A percentile compares a stretch with the other conserved stretches of the same genome.
These are phyloP conservation scores for Mitragyna speciosa DNA, from an alignment of 257 asterid genomes.

Conservation along the genomic window DNA sequence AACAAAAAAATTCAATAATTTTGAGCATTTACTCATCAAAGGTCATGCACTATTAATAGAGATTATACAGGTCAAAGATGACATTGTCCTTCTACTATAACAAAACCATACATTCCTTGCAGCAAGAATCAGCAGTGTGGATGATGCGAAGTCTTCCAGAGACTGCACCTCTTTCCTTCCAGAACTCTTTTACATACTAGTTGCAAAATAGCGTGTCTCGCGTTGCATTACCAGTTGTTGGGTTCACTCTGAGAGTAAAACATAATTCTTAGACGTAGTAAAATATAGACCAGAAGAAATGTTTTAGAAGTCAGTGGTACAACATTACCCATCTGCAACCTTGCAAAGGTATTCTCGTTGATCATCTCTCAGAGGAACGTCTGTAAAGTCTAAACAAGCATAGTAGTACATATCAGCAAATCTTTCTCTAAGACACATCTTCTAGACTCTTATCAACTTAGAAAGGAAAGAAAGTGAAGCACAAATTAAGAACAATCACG, in stretches of 20 bases:
- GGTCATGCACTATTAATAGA: not conserved
- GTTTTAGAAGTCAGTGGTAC: not conserved
- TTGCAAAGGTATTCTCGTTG: slow-evolving; percentile 87
- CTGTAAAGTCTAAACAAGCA: slow-evolving; percentile 71
- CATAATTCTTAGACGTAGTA: not conserved
- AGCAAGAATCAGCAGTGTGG: not conserved
- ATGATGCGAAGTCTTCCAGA: not conserved
- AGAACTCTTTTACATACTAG: slow-evolving; percentile 12
- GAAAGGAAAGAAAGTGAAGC: not conserved
- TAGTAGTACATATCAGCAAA: not conserved
- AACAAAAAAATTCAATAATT: no score
- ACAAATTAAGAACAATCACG: not conserved
- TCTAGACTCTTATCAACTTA: not conserved
- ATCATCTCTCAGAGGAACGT: slow-evolving; percentile 93
- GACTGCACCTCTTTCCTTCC: not conserved
- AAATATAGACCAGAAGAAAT: not conserved
- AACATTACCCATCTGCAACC: slow-evolving; percentile 74
- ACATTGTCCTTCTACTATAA: no score
- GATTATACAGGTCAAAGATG: not conserved
- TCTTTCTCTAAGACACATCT: not conserved
- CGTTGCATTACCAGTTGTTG: slow-evolving; percentile 86
- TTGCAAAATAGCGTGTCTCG: slow-evolving; percentile 81
- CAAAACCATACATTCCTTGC: not conserved
- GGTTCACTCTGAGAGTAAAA: slow-evolving; percentile 55
- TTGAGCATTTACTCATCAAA: not conserved